Evolutionary conservation across 257 asterid species (phyloP).

Genomic region (Henckelia pumila): DNA sequence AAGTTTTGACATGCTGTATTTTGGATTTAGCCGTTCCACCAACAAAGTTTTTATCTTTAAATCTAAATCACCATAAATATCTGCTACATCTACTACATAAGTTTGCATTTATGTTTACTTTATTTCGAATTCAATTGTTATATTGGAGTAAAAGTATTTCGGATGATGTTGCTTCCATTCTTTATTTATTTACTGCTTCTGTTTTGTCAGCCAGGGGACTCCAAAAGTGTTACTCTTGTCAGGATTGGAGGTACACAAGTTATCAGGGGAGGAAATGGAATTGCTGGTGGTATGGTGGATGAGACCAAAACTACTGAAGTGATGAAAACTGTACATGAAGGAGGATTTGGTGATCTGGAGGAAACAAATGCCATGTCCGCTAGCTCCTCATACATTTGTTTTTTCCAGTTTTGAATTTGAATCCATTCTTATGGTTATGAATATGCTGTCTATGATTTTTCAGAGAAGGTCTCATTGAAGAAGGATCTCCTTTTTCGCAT

Average conservation of each 20-base stretch:
- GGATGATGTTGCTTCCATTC: slow-evolving; percentile 18
- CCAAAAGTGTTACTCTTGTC: slow-evolving; percentile 84
- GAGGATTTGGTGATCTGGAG: slow-evolving; percentile 50
- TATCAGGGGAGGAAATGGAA: slow-evolving; percentile 82
- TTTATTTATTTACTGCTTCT: slow-evolving; percentile 11
- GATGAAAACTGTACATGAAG: slow-evolving; percentile 50
- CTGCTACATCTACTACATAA: background rate
- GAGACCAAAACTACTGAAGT: slow-evolving; percentile 40
- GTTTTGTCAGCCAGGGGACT: slow-evolving; percentile 85
- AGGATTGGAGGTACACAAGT: slow-evolving; percentile 69
- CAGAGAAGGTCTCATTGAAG: slow-evolving; percentile 66
- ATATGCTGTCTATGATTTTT: slow-evolving; percentile 30
- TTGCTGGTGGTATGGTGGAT: slow-evolving; percentile 64
- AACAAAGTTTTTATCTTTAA: slow-evolving; percentile 16
- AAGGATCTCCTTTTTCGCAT: slow-evolving; percentile 54
- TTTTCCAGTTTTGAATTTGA: slow-evolving; percentile 1
- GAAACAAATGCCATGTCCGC: slow-evolving; percentile 60
- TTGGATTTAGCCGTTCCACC: slow-evolving; percentile 12
- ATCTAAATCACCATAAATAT: background rate
- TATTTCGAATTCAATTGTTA: slow-evolving; percentile 11
- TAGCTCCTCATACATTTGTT: slow-evolving; percentile 17
- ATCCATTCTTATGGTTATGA: slow-evolving; percentile 3
- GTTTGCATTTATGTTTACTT: slow-evolving; percentile 6
- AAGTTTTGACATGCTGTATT: slow-evolving; percentile 28
- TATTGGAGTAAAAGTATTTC: background rate